These are phyloP conservation scores for Cyamopsis tetragonoloba DNA, from an alignment of 306 rosid species.

Conservation along the genomic window DNA sequence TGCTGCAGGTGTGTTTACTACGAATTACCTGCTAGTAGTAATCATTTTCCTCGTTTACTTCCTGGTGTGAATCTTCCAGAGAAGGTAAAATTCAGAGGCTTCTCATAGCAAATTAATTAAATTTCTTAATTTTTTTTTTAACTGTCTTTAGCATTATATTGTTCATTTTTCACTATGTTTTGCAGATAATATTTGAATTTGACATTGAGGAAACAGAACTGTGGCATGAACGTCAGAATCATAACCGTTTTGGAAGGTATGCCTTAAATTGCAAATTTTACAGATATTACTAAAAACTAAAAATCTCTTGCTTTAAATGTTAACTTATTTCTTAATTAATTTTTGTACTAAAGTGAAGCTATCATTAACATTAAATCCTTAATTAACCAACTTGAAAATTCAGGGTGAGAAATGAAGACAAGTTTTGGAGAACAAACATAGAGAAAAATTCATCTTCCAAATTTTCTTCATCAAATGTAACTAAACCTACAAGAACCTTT, in stretches of 20 bases:
- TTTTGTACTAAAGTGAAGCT: too few relatives aligned
- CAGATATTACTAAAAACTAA: too few relatives aligned
- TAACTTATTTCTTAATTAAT: too few relatives aligned
- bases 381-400: neutral
- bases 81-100: slow-evolving; percentile 26
- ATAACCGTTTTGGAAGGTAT: slow-evolving; percentile 24
- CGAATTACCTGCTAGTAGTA: slow-evolving; percentile 21
- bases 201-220: slow-evolving; percentile 38
- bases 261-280: too few relatives aligned
- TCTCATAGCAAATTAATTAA: too few relatives aligned
- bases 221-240: slow-evolving; percentile 36
- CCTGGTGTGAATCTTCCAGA: slow-evolving; percentile 24
- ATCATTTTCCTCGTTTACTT: slow-evolving; percentile 27
- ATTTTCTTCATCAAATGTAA: neutral
- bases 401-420: slow-evolving; percentile 9
- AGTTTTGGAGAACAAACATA: neutral
- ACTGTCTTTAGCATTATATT: neutral
- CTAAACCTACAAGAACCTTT: neutral
- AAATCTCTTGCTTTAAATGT: too few relatives aligned
- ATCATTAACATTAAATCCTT: too few relatives aligned
- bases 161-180: too few relatives aligned
- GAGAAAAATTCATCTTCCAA: neutral
- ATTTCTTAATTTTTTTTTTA: neutral
- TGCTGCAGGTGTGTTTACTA: slow-evolving; percentile 35
- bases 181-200: slow-evolving; percentile 32